Evolutionary conservation across 306 rosid genomes (phyloP).

Genomic region (Malus sylvestris): DNA sequence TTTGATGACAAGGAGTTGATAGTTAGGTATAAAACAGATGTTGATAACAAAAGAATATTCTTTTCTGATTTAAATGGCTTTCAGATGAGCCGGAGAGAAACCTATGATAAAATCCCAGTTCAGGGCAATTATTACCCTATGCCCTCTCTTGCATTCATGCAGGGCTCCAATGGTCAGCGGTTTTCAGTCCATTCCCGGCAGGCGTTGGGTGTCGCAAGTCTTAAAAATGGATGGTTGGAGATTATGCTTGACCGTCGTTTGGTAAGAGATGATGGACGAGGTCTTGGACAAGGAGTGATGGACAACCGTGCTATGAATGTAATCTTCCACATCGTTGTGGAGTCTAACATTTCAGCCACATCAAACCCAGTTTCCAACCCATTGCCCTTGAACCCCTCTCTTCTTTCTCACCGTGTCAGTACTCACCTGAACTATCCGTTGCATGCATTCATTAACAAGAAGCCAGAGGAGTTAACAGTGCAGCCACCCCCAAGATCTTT

Average conservation of each 20-base stretch:
- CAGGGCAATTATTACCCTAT: slow-evolving; percentile 97
- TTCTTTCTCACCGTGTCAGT: slow-evolving; percentile 66
- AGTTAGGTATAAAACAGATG: slow-evolving; percentile 76
- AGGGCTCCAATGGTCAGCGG: slow-evolving; percentile 71
- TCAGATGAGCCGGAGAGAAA: slow-evolving; percentile 95
- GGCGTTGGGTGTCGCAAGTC: slow-evolving; percentile 89
- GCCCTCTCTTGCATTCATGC: slow-evolving; percentile 87
- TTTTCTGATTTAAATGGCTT: slow-evolving; percentile 92
- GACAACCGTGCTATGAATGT: slow-evolving; percentile 85
- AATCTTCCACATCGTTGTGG: slow-evolving; percentile 70
- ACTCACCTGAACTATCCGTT: slow-evolving; percentile 85
- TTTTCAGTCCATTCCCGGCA: slow-evolving; percentile 89
- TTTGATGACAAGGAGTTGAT: slow-evolving; percentile 83
- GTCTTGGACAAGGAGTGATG: slow-evolving; percentile 95
- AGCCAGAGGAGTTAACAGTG: slow-evolving; percentile 42
- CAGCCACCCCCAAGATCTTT: slow-evolving; percentile 64
- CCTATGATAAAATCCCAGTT: slow-evolving; percentile 83
- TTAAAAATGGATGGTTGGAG: slow-evolving; percentile 87
- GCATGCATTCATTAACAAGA: slow-evolving; percentile 73
- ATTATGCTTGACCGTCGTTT: slow-evolving; percentile 95
- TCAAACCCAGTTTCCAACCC: slow-evolving; percentile 44
- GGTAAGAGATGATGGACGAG: slow-evolving; percentile 89
- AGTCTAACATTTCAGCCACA: slow-evolving; percentile 56
- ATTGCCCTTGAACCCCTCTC: slow-evolving; percentile 65
- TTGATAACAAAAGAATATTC: slow-evolving; percentile 65